Percentiles rank a stretch among this genome's conserved stretches.
phyloP scores from a whole-genome alignment of 495 filamentous ascomycete genomes.

The Haplographium delicatum region DNA sequence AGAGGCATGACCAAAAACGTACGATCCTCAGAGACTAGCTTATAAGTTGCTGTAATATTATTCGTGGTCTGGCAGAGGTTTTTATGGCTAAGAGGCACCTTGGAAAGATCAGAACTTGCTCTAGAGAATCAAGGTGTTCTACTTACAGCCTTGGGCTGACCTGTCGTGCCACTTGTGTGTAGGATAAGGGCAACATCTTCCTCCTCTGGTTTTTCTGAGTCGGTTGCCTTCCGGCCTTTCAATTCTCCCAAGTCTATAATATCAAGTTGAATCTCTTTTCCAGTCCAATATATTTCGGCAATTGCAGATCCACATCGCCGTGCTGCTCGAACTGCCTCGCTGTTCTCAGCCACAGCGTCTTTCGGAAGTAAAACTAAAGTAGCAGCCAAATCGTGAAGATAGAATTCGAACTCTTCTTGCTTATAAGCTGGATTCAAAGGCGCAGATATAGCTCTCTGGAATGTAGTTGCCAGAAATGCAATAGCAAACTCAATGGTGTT shows the following conservation, averaged over 20 bases:
- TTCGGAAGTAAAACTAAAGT: constrained; percentile 62
- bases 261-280: constrained; percentile 57
- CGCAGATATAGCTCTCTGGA: constrained; percentile 71
- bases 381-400: constrained; percentile 73
- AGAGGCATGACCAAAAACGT: constrained; percentile 84
- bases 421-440: constrained; percentile 78
- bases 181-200: constrained; percentile 59
- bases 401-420: constrained; percentile 80
- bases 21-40: constrained; percentile 49
- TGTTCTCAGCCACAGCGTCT: constrained; percentile 53
- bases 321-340: constrained; percentile 64
- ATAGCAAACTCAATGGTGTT: constrained; percentile 78
- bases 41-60: constrained; percentile 66
- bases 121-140: not conserved
- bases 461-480: constrained; percentile 67
- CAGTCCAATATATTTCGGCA: constrained; percentile 67
- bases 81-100: constrained; percentile 68
- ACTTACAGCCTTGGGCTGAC: constrained; percentile 67
- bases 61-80: constrained; percentile 69
- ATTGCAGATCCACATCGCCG: constrained; percentile 69
- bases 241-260: constrained; percentile 66
- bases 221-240: constrained; percentile 34
- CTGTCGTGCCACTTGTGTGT: constrained; percentile 66
- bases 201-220: constrained; percentile 41
- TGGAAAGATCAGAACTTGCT: not conserved